Conservation (phyloP, 352 stramenopile genomes). For the Phytophthora sojae region DNA sequence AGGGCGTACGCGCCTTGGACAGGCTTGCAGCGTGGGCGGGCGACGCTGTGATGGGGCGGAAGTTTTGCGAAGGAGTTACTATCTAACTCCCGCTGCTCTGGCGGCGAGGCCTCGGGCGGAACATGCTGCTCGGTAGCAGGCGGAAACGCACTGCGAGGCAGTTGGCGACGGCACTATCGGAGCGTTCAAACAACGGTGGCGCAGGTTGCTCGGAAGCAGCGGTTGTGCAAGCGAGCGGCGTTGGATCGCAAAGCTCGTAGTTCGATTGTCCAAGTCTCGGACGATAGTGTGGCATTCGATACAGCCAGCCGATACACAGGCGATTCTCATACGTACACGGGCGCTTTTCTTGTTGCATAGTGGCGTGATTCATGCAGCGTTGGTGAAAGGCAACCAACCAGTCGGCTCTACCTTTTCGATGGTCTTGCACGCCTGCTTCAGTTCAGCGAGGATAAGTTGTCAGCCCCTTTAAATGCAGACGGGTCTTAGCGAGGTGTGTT, state of each 20-base stretch:
- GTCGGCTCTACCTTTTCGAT: neutral
- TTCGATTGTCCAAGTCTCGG: slow-evolving; percentile 21
- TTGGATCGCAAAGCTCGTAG: slow-evolving; percentile 12
- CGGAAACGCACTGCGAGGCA: slow-evolving; percentile 22
- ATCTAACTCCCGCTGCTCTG: neutral
- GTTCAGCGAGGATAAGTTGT: slow-evolving; percentile 13
- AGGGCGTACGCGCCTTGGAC: slow-evolving; percentile 1
- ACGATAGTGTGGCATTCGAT: neutral
- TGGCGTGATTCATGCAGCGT: neutral
- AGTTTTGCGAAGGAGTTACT: slow-evolving; percentile 37
- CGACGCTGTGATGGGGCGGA: slow-evolving; percentile 18
- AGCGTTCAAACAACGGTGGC: slow-evolving; percentile 11
- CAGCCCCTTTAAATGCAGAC: neutral
- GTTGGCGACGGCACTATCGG: neutral
- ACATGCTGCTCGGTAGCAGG: slow-evolving; percentile 2
- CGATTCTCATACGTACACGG: neutral
- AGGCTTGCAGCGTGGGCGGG: slow-evolving; percentile 9
- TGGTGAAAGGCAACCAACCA: neutral
- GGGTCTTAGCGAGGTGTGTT: neutral
- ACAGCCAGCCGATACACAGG: neutral
- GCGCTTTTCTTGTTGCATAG: neutral
- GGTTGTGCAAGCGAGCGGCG: slow-evolving; percentile 23
- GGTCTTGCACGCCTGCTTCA: neutral
- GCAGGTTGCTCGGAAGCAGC: slow-evolving; percentile 16
- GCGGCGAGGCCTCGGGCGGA: slow-evolving; percentile 4